Percentiles rank a stretch among this genome's conserved stretches.
phyloP scores from a whole-genome alignment of 495 filamentous ascomycete genomes.

The Aspergillus kassunensis region DNA sequence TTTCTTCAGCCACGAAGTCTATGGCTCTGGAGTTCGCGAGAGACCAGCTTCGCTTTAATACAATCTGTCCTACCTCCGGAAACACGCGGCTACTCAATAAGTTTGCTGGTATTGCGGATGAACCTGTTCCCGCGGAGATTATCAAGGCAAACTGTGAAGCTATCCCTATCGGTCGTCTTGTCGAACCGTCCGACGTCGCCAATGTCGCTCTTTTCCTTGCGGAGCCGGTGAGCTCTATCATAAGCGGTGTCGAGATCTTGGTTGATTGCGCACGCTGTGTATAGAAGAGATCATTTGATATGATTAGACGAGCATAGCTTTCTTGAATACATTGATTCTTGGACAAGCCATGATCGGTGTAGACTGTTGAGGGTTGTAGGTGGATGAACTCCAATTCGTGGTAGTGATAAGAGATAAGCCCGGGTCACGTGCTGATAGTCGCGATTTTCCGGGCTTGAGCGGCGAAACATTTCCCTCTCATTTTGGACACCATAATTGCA shows the following conservation, averaged over 20 bases:
- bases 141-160: neutral
- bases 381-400: no score
- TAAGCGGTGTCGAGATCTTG: no score
- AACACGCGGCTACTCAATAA: neutral
- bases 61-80: neutral
- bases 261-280: no score
- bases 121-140: neutral
- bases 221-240: neutral
- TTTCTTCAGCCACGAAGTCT: neutral
- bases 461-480: no score
- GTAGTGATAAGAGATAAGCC: neutral
- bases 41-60: neutral
- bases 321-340: no score
- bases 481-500: no score
- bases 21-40: neutral
- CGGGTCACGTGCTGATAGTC: slow-evolving; percentile 5
- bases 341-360: no score
- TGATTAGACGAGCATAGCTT: no score
- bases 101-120: neutral
- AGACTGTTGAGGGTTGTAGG: no score
- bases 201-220: neutral
- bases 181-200: neutral
- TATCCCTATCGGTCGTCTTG: neutral
- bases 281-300: no score
- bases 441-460: no score